Percentiles rank a stretch among this genome's conserved stretches.
These are phyloP conservation scores for Daedaleopsis nitida DNA, from an alignment of 768 basidiomycete species.

Conservation along the genomic window DNA sequence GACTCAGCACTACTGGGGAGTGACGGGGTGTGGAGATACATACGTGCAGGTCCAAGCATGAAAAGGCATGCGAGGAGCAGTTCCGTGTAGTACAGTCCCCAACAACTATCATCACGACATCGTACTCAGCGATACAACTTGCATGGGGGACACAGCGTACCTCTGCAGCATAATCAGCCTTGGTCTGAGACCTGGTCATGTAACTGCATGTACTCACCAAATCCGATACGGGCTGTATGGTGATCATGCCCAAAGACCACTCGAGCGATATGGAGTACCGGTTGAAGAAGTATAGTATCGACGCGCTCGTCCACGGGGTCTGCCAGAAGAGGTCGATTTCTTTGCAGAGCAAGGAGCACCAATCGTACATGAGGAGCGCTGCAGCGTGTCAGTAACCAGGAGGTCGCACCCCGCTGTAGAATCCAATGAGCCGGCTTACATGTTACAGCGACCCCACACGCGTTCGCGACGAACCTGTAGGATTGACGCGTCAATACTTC, in stretches of 20 bases:
- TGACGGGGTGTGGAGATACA: background rate
- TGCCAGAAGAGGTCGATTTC: background rate
- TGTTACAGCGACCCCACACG: background rate
- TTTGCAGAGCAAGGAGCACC: background rate
- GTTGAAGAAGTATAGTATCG: background rate
- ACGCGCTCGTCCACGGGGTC: background rate
- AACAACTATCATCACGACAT: background rate
- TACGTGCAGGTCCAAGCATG: background rate
- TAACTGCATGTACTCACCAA: background rate
- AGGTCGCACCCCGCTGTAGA: background rate
- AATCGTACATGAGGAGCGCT: background rate
- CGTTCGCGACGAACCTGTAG: background rate
- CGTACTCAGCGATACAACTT: background rate
- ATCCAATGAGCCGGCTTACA: background rate
- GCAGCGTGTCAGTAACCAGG: background rate
- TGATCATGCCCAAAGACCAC: background rate
- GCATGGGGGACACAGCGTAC: background rate
- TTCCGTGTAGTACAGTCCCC: background rate
- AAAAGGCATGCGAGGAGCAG: background rate
- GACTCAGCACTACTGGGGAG: too few relatives aligned
- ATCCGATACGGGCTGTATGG: background rate
- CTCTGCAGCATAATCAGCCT: background rate
- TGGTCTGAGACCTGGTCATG: background rate
- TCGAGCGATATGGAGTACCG: background rate
- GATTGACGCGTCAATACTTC: background rate